phyloP scores from a whole-genome alignment of 805 yeast species.

The Wickerhamomyces bovis region DNA sequence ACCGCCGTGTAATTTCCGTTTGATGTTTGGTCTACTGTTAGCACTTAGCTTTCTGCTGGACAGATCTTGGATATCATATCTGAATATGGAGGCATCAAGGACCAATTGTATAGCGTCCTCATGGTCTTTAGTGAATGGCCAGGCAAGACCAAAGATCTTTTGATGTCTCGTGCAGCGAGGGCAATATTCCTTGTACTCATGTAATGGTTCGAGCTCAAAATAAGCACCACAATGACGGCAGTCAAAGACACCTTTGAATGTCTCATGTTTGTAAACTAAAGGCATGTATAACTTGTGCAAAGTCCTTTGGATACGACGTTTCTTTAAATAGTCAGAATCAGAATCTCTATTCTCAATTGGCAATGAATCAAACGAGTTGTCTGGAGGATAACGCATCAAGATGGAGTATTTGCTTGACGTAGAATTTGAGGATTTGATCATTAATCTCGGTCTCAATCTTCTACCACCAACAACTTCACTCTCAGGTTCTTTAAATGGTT shows the following conservation, averaged over 20 bases:
- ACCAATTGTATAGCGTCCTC: background rate
- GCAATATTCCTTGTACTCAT: slow-evolving; percentile 17
- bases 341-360: background rate
- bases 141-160: slow-evolving; percentile 18
- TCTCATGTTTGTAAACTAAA: slow-evolving; percentile 7
- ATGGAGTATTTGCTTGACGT: background rate
- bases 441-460: slow-evolving; percentile 8
- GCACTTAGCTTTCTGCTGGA: background rate
- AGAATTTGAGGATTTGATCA: background rate
- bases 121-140: slow-evolving; percentile 20
- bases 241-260: slow-evolving; percentile 16
- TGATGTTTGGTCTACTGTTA: background rate
- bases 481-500: slow-evolving; percentile 2
- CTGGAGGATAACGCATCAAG: slow-evolving; percentile 5
- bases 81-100: slow-evolving; percentile 1
- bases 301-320: slow-evolving; percentile 14
- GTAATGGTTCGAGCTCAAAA: slow-evolving; percentile 8
- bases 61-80: slow-evolving; percentile 9
- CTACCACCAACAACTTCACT: slow-evolving; percentile 13
- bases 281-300: slow-evolving; percentile 20
- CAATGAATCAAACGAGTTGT: slow-evolving; percentile 13
- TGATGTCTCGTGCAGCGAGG: slow-evolving; percentile 25
- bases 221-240: slow-evolving; percentile 27
- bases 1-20: slow-evolving; percentile 1
- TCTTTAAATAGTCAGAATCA: background rate